These are phyloP conservation scores for Lentinus tigrinus DNA, from an alignment of 768 basidiomycete species.

Conservation along the genomic window DNA sequence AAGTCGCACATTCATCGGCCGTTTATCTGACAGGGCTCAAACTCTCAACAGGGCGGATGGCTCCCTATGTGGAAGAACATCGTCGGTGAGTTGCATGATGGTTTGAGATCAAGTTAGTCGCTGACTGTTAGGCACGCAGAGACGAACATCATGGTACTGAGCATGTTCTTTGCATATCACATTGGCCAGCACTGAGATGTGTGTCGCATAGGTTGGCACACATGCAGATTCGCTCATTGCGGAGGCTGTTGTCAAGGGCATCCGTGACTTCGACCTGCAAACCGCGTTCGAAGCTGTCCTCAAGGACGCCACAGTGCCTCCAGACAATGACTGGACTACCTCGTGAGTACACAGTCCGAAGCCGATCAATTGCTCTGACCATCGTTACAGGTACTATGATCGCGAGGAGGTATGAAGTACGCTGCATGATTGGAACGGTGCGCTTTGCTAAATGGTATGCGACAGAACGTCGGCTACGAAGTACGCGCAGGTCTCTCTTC, in stretches of 20 bases:
- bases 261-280: slow-evolving; percentile 59
- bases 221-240: slow-evolving; percentile 80
- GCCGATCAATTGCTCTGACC: not conserved
- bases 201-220: slow-evolving; percentile 56
- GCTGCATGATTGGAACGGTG: too few relatives aligned
- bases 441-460: not conserved
- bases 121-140: slow-evolving; percentile 34
- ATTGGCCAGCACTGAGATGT: too few relatives aligned
- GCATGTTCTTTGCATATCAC: too few relatives aligned
- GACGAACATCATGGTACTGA: slow-evolving; percentile 76
- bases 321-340: slow-evolving; percentile 50
- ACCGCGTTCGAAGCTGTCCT: slow-evolving; percentile 72
- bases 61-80: slow-evolving; percentile 92
- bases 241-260: slow-evolving; percentile 66
- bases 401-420: slow-evolving; percentile 62
- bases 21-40: not conserved
- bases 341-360: slow-evolving; percentile 35
- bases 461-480: slow-evolving; percentile 72
- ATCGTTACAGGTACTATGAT: slow-evolving; percentile 55
- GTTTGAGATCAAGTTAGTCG: not conserved
- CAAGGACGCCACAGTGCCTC: slow-evolving; percentile 70
- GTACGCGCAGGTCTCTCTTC: slow-evolving; percentile 75
- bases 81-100: slow-evolving; percentile 42
- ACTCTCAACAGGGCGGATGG: slow-evolving; percentile 60
- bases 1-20: not conserved